Evolutionary conservation across 2,329 filamentous ascomycete species (phyloP), one percentile per base, ranked within the genome.

Genomic region (Colletotrichum cuscutae): DNA sequence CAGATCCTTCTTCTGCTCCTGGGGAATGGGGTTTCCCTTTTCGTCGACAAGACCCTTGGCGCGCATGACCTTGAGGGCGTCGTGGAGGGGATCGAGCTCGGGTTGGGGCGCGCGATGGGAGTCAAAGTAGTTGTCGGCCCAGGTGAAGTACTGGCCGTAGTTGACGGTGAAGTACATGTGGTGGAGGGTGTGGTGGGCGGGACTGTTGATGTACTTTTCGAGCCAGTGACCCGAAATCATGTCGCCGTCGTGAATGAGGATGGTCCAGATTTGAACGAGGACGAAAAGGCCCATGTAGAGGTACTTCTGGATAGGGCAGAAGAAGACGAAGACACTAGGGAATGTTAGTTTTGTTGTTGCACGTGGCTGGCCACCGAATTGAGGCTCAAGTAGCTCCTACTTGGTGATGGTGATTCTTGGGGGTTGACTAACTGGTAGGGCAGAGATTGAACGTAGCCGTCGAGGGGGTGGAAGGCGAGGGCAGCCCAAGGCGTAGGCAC

Each of bases 131-230:
- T 64, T 81, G 76, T 86, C 84, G 75, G 83, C 83, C 84, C 83
- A 86, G 73, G 84, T 86, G 74, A 86, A 86, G 77, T 86, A 86
- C 78, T 86, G 84, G 71, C 84, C 84, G 77, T 86, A 86, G 79
- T 86, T 86, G 82, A 83, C 82, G 72, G 82, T 86, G 77, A 86
- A 86, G 79, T 85, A 86, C 77, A 86, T 84, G 79, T 86, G 85
- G 77, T 86, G 85, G 37, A 86, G 79, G 4, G 84, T 86, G 80
- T 86, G 85, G 77, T 85, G 84, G 12, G 85, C 85, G 7, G 85
- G 83, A 74, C 83, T 84, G 81, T 86, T 86, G 80, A 86, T 83
- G 76, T 81, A 85, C 73, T 82, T 84, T 71, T 86, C 84, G 22
- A 82, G 79, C 82, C 83, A 85, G 75, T 86, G 84, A 64, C 82